phyloP scores from a whole-genome alignment of 2,329 filamentous ascomycete genomes.

The Paracorniculantispora psalliotae region DNA sequence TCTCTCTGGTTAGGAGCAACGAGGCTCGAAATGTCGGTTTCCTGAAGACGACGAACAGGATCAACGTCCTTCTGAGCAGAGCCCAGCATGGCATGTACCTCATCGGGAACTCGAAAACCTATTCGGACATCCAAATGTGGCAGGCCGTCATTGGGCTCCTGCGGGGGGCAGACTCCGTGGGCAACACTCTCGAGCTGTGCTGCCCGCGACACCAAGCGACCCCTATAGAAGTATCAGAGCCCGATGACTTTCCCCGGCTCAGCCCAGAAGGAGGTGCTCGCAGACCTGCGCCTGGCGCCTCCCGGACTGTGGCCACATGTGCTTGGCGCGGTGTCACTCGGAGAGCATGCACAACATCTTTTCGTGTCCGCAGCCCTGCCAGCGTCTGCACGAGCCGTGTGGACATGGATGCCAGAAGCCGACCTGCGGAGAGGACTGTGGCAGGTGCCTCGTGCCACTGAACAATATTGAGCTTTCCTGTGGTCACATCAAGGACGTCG shows the following conservation, averaged over 20 bases:
- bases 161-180: constrained; percentile 40
- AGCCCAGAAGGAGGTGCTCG: constrained; percentile 57
- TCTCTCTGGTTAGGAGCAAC: constrained; percentile 70
- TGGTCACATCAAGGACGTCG: constrained; percentile 14
- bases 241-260: constrained; percentile 50
- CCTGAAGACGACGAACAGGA: constrained; percentile 58
- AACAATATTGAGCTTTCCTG: constrained; percentile 19
- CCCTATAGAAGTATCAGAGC: constrained; percentile 41
- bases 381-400: constrained; percentile 35
- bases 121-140: constrained; percentile 52
- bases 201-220: constrained; percentile 56
- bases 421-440: constrained; percentile 38
- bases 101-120: constrained; percentile 60
- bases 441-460: constrained; percentile 14
- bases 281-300: constrained; percentile 43
- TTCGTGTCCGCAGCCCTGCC: constrained; percentile 39
- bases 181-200: constrained; percentile 44
- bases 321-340: constrained; percentile 41
- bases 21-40: constrained; percentile 55
- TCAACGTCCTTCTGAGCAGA: constrained; percentile 63
- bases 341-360: constrained; percentile 39
- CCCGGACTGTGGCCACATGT: constrained; percentile 40
- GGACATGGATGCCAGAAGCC: constrained; percentile 35
- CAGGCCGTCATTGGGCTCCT: constrained; percentile 14
- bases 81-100: constrained; percentile 65